These are phyloP conservation scores for Fusarium devonianum DNA, from an alignment of 2,329 filamentous ascomycete genomes.

Conservation along the genomic window DNA sequence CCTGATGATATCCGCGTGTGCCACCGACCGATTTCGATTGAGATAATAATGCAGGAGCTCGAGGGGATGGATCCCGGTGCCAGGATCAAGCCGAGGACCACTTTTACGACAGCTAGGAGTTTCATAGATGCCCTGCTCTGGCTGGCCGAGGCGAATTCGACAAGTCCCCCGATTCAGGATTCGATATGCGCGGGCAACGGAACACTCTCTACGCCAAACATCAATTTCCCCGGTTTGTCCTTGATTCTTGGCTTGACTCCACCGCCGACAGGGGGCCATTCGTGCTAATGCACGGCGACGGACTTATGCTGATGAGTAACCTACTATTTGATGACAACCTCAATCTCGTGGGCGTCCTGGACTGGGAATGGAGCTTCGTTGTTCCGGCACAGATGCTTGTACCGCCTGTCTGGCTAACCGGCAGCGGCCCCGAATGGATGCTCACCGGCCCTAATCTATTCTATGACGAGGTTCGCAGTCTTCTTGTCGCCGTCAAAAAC, in stretches of 20 bases:
- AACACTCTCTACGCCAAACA: not conserved
- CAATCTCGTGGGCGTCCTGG: not conserved
- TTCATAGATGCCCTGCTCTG: conserved; percentile 1
- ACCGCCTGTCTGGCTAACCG: conserved; percentile 2
- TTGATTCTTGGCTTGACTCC: not conserved
- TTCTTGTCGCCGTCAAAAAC: not conserved
- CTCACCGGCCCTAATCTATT: not conserved
- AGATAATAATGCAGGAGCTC: not conserved
- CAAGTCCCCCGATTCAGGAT: not conserved
- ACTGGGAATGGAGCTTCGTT: conserved; percentile 4
- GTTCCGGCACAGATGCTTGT: not conserved
- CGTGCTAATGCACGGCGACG: not conserved
- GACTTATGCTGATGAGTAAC: not conserved
- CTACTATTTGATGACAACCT: conserved; percentile 1
- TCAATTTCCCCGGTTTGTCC: not conserved
- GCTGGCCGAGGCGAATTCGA: conserved; percentile 3
- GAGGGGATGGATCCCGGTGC: conserved; percentile 1
- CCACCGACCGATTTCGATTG: not conserved
- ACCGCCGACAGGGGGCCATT: not conserved
- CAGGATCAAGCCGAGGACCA: not conserved
- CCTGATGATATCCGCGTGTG: not conserved
- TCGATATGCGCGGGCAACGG: not conserved
- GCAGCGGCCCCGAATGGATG: not conserved
- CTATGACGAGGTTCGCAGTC: not conserved
- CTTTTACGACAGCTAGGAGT: not conserved